Percentiles rank a stretch among this genome's conserved stretches.
phyloP scores from a whole-genome alignment of 805 yeast species.

The Yamadazyma paraphyllophila region DNA sequence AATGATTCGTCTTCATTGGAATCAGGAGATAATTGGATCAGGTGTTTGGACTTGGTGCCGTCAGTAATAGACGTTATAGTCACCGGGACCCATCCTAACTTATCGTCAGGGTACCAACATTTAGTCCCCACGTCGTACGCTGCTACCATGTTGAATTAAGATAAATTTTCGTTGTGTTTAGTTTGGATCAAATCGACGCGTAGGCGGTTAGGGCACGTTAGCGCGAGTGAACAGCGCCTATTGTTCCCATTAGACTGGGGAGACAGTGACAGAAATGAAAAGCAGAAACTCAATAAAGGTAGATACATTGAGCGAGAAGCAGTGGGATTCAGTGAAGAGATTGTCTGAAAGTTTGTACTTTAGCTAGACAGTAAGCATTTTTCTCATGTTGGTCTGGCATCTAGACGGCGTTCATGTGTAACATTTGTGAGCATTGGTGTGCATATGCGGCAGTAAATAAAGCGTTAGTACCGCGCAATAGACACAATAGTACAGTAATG shows the following conservation, averaged over 20 bases:
- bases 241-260: background rate
- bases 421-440: too few relatives aligned
- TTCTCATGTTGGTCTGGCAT: too few relatives aligned
- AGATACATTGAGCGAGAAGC: too few relatives aligned
- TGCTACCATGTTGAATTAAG: conserved; percentile 15
- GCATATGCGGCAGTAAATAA: too few relatives aligned
- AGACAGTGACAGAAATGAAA: background rate
- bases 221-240: background rate
- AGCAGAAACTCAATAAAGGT: too few relatives aligned
- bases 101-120: conserved; percentile 79
- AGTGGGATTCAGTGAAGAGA: too few relatives aligned
- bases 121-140: conserved; percentile 47
- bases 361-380: too few relatives aligned
- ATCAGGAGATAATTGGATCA: conserved; percentile 54
- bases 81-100: conserved; percentile 74
- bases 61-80: conserved; percentile 44
- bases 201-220: conserved; percentile 5
- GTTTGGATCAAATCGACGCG: conserved; percentile 10
- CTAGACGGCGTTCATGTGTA: too few relatives aligned
- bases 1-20: conserved; percentile 40
- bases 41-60: conserved; percentile 43
- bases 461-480: too few relatives aligned
- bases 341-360: too few relatives aligned
- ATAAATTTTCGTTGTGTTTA: conserved; percentile 7
- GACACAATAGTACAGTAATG: too few relatives aligned